Conservation (phyloP, 441 rosid species). For the Erysimum cheiri region DNA sequence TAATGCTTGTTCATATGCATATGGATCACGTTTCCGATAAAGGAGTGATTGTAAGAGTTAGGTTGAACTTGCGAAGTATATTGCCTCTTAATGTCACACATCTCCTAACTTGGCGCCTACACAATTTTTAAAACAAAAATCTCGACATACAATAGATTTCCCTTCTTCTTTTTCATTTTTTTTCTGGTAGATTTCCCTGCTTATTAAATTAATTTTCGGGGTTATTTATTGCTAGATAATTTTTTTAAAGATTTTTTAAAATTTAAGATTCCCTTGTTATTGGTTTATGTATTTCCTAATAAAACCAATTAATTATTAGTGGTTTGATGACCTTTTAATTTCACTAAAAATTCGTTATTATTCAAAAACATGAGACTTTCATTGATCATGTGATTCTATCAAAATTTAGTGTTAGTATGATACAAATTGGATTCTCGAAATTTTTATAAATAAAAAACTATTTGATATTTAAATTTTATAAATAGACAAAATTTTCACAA, state of each 20-base stretch:
- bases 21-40: constrained; percentile 20
- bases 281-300: too few relatives aligned
- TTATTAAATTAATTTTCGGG: not conserved
- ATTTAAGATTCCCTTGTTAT: too few relatives aligned
- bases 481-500: too few relatives aligned
- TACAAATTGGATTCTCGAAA: not conserved
- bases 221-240: too few relatives aligned
- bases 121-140: not conserved
- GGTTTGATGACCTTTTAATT: not conserved
- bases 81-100: not conserved
- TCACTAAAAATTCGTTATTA: not conserved
- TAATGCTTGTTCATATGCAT: not conserved
- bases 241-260: too few relatives aligned
- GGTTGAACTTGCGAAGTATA: constrained; percentile 33
- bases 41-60: constrained; percentile 27
- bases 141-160: not conserved
- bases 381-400: not conserved
- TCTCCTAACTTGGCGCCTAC: not conserved
- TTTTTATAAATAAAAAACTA: not conserved
- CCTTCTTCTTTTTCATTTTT: not conserved
- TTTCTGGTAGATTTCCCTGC: too few relatives aligned
- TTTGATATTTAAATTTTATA: not conserved
- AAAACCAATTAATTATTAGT: too few relatives aligned
- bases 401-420: not conserved
- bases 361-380: not conserved